phyloP scores from a whole-genome alignment of 805 yeast species.

The Suhomyces pyralidae region DNA sequence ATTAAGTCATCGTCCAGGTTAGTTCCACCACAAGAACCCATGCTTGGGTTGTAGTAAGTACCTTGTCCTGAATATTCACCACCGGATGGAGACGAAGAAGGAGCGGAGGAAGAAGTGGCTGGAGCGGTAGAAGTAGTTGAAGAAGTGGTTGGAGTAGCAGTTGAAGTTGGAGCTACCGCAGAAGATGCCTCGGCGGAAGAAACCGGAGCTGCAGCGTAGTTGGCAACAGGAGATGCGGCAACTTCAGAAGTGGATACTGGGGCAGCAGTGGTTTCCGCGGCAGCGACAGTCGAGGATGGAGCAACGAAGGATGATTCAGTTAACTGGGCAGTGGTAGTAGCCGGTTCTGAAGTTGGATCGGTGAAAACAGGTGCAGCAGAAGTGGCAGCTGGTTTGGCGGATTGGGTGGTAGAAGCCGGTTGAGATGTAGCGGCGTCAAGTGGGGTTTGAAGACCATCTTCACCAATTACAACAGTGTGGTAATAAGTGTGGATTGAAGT shows the following conservation, averaged over 20 bases:
- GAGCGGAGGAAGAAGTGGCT: constrained; percentile 11
- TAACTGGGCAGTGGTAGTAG: background rate
- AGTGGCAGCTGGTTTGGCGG: constrained; percentile 12
- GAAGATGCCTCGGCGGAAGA: background rate
- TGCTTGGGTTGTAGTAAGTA: constrained; percentile 45
- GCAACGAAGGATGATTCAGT: background rate
- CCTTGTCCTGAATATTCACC: constrained; percentile 40
- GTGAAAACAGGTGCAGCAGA: background rate
- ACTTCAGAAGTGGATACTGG: background rate
- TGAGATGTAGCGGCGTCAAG: constrained; percentile 11
- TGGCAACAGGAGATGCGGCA: background rate
- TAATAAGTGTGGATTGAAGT: constrained; percentile 21
- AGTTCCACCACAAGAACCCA: constrained; percentile 56
- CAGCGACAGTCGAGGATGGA: background rate
- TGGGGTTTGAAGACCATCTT: constrained; percentile 9
- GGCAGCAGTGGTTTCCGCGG: background rate
- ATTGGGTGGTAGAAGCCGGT: constrained; percentile 6
- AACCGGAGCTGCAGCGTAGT: background rate
- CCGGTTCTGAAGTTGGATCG: background rate
- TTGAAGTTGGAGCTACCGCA: constrained; percentile 11
- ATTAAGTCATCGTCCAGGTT: constrained; percentile 47
- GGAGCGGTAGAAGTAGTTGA: constrained; percentile 14
- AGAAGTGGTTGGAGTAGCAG: constrained; percentile 12
- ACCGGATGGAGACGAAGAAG: constrained; percentile 9
- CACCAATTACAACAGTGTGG: constrained; percentile 13